phyloP scores from a whole-genome alignment of 768 basidiomycete species.

The Kwoniella bestiolae region DNA sequence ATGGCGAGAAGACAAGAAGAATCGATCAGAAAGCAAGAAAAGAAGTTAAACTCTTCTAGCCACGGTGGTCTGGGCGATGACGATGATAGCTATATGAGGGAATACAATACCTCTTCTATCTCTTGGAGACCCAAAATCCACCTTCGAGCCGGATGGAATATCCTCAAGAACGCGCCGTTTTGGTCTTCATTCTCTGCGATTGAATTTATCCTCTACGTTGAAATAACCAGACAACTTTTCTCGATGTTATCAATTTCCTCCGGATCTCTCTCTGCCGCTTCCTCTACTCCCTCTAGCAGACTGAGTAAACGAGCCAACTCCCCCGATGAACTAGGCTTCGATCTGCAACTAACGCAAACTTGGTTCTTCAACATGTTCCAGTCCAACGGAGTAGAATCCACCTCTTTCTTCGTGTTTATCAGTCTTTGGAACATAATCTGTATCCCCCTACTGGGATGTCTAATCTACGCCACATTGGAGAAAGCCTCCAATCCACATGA shows the following conservation, averaged over 20 bases:
- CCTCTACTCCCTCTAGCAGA: background rate
- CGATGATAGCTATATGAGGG: background rate
- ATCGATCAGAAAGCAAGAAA: background rate
- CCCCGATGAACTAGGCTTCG: conserved; percentile 5
- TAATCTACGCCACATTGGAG: conserved; percentile 14
- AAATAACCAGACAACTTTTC: conserved; percentile 18
- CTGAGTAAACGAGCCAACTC: conserved; percentile 10
- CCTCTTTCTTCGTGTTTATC: conserved; percentile 18
- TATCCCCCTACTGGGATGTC: conserved; percentile 5
- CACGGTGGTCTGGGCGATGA: background rate
- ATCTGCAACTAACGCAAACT: conserved; percentile 12
- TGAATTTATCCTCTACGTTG: conserved; percentile 10
- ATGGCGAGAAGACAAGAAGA: background rate
- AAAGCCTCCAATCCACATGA: background rate
- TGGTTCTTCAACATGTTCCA: conserved; percentile 12
- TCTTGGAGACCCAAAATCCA: background rate
- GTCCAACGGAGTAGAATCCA: conserved; percentile 3
- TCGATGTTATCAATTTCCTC: conserved; percentile 13
- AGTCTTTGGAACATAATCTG: conserved; percentile 23
- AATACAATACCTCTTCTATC: background rate
- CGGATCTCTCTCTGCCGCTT: conserved; percentile 1
- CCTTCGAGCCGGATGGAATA: conserved; percentile 1
- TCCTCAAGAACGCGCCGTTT: conserved; percentile 14
- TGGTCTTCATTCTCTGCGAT: conserved; percentile 9
- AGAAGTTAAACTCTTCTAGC: background rate